phyloP scores from a whole-genome alignment of 2,329 filamentous ascomycete species.

The Exophiala mesophila region DNA sequence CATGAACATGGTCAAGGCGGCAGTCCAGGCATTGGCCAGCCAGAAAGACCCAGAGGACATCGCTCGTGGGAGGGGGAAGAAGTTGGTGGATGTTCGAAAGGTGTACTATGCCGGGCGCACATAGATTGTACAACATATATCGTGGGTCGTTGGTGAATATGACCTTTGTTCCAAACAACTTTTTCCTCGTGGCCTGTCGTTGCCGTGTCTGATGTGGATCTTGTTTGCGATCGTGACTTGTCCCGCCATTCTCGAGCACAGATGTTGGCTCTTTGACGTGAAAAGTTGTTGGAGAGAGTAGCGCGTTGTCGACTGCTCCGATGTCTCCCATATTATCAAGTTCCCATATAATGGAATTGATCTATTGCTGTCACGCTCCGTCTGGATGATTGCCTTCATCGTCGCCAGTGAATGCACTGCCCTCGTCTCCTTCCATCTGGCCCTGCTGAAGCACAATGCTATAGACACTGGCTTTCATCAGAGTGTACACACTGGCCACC shows the following conservation, averaged over 20 bases:
- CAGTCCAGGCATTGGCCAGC: slow-evolving; percentile 73
- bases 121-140: slow-evolving; percentile 33
- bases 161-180: too few relatives aligned
- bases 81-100: slow-evolving; percentile 91
- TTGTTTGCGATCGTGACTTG: too few relatives aligned
- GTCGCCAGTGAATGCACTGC: slow-evolving; percentile 6
- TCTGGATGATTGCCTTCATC: slow-evolving; percentile 2
- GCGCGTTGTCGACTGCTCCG: too few relatives aligned
- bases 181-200: too few relatives aligned
- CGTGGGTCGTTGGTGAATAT: neutral
- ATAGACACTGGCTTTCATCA: slow-evolving; percentile 97
- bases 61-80: slow-evolving; percentile 83
- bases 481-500: slow-evolving; percentile 87
- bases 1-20: slow-evolving; percentile 96
- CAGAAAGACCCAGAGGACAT: slow-evolving; percentile 87
- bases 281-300: too few relatives aligned
- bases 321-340: too few relatives aligned
- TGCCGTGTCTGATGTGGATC: too few relatives aligned
- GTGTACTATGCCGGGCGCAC: slow-evolving; percentile 88
- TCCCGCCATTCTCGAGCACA: too few relatives aligned
- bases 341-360: too few relatives aligned
- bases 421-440: slow-evolving; percentile 63
- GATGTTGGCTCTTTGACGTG: too few relatives aligned
- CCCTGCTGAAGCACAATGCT: slow-evolving; percentile 93
- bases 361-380: too few relatives aligned